phyloP scores from a whole-genome alignment of 2,329 filamentous ascomycete species.

The Juglanconis oblonga region DNA sequence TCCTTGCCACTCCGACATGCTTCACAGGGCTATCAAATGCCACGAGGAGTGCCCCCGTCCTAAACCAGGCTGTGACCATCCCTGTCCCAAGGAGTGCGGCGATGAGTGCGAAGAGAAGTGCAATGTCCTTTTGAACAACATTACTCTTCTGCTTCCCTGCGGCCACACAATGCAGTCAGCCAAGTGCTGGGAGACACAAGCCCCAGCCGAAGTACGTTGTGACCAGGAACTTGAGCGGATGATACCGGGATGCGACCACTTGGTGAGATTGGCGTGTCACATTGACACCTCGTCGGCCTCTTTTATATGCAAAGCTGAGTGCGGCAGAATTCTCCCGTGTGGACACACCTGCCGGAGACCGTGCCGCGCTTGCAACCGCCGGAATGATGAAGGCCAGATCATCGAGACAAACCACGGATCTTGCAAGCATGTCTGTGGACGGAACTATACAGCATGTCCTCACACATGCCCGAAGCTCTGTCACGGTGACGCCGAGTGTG shows the following conservation, averaged over 20 bases:
- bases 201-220: conserved; percentile 48
- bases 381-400: conserved; percentile 28
- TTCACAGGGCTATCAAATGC: conserved; percentile 47
- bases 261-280: conserved; percentile 46
- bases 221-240: conserved; percentile 38
- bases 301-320: conserved; percentile 49
- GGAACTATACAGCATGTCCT: conserved; percentile 50
- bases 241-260: conserved; percentile 56
- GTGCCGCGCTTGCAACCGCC: conserved; percentile 48
- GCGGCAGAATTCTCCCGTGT: conserved; percentile 46
- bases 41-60: conserved; percentile 40
- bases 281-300: conserved; percentile 36
- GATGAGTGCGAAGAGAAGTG: conserved; percentile 39
- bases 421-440: conserved; percentile 48
- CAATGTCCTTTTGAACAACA: conserved; percentile 26
- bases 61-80: conserved; percentile 41
- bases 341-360: conserved; percentile 53
- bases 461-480: conserved; percentile 53
- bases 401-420: conserved; percentile 38
- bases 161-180: conserved; percentile 35
- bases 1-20: conserved; percentile 44
- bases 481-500: conserved; percentile 47
- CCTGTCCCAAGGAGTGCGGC: conserved; percentile 41
- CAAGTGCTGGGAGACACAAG: conserved; percentile 40
- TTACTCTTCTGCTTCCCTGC: conserved; percentile 33